A percentile compares a stretch with the other conserved stretches of the same genome.
Evolutionary conservation across 345 rosid genomes (phyloP).

Genomic region (thale cress (Arabidopsis thaliana)): DNA sequence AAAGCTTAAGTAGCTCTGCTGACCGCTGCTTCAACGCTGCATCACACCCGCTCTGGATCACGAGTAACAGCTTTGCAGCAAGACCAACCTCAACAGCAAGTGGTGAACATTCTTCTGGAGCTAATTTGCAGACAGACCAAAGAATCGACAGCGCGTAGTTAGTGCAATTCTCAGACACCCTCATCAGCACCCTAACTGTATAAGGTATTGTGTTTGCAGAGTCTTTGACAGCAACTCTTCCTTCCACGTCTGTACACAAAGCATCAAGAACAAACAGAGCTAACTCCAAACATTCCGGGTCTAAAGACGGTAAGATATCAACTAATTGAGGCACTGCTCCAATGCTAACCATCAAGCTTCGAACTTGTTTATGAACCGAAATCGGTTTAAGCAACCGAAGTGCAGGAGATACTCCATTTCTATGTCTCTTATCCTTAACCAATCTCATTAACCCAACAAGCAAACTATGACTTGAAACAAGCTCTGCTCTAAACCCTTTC

Average conservation of each 20-base stretch:
- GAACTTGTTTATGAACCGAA: constrained; percentile 49
- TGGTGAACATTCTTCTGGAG: constrained; percentile 63
- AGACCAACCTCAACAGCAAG: constrained; percentile 53
- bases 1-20: constrained; percentile 67
- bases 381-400: constrained; percentile 56
- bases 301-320: constrained; percentile 54
- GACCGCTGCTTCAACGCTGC: constrained; percentile 59
- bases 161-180: constrained; percentile 65
- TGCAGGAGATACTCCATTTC: constrained; percentile 56
- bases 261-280: constrained; percentile 55
- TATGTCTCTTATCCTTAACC: constrained; percentile 61
- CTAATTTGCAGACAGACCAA: constrained; percentile 65
- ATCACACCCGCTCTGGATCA: no score
- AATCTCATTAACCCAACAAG: constrained; percentile 69
- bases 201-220: constrained; percentile 58
- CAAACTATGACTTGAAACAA: constrained; percentile 65
- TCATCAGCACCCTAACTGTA: constrained; percentile 59
- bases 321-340: constrained; percentile 68
- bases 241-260: constrained; percentile 53
- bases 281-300: constrained; percentile 59
- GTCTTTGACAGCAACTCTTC: constrained; percentile 65
- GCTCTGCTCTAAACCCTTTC: constrained; percentile 55
- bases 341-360: constrained; percentile 56
- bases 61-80: no score
- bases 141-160: constrained; percentile 57